Conservation (phyloP, 306 rosid species). For the Hippophae tibetana region DNA sequence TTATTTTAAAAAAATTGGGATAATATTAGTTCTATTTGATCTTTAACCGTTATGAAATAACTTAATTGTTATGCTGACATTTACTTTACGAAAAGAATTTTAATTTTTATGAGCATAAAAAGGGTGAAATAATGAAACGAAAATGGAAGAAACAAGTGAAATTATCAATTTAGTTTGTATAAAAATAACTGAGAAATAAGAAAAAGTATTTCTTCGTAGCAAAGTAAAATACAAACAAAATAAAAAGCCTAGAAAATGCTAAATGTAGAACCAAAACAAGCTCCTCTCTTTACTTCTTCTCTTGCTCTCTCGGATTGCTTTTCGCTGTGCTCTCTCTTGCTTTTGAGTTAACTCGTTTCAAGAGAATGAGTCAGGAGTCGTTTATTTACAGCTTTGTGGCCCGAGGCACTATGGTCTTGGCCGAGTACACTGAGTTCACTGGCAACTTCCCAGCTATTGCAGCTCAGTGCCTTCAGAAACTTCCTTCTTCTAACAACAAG, state of each 20-base stretch:
- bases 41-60: too few species aligned
- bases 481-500: conserved; percentile 75
- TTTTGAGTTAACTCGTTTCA: conserved; percentile 11
- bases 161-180: too few species aligned
- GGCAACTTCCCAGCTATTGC: conserved; percentile 97
- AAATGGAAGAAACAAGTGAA: too few species aligned
- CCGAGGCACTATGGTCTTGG: conserved; percentile 81
- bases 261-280: conserved; percentile 2
- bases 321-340: background rate
- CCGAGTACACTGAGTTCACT: conserved; percentile 87
- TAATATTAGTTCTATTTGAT: too few species aligned
- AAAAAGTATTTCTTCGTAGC: conserved; percentile 5
- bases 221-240: conserved; percentile 17
- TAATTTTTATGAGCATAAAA: too few species aligned
- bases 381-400: conserved; percentile 89
- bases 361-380: conserved; percentile 67
- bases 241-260: conserved; percentile 9
- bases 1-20: too few species aligned
- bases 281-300: background rate
- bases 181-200: too few species aligned
- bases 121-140: too few species aligned
- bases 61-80: too few species aligned
- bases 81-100: too few species aligned
- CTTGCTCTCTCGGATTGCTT: conserved; percentile 1
- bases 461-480: conserved; percentile 76